A percentile compares a stretch with the other conserved stretches of the same genome.
Evolutionary conservation across 768 basidiomycete genomes (phyloP).

Genomic region (Suillus tomentosus): DNA sequence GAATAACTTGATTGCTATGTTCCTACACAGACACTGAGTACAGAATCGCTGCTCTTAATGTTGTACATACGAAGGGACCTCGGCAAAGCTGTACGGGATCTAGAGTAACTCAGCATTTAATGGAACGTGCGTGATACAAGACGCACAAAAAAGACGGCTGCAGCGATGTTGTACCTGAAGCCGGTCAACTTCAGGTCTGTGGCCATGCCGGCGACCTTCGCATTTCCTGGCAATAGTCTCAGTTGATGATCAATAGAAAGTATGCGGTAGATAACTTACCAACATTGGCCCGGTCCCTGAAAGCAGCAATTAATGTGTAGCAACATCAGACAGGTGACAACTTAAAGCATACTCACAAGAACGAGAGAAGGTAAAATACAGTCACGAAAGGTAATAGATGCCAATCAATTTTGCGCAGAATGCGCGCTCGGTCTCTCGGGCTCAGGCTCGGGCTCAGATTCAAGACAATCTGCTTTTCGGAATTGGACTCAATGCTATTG

Average conservation of each 20-base stretch:
- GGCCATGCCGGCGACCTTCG: slow-evolving; percentile 47
- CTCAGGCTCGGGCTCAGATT: not conserved
- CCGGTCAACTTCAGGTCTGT: slow-evolving; percentile 37
- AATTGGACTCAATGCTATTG: not conserved
- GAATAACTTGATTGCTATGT: slow-evolving; percentile 39
- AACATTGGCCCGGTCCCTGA: slow-evolving; percentile 47
- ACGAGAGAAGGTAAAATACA: slow-evolving; percentile 46
- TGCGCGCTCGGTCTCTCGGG: slow-evolving; percentile 25
- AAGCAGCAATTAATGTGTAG: not conserved
- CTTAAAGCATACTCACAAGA: slow-evolving; percentile 38
- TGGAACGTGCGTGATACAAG: not conserved
- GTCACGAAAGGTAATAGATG: slow-evolving; percentile 48
- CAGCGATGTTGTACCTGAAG: slow-evolving; percentile 38
- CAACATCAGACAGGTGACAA: not conserved
- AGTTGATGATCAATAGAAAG: not conserved
- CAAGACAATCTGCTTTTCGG: slow-evolving; percentile 3
- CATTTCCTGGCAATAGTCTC: slow-evolving; percentile 34
- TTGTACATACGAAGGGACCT: slow-evolving; percentile 39
- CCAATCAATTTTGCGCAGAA: slow-evolving; percentile 46
- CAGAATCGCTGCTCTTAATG: not conserved
- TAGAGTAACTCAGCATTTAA: slow-evolving; percentile 14
- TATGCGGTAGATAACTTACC: slow-evolving; percentile 32
- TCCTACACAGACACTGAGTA: slow-evolving; percentile 26
- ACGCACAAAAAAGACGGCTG: slow-evolving; percentile 41
- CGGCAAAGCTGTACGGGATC: slow-evolving; percentile 40